Evolutionary conservation across 306 rosid genomes (phyloP).

Genomic region (Datisca glomerata): DNA sequence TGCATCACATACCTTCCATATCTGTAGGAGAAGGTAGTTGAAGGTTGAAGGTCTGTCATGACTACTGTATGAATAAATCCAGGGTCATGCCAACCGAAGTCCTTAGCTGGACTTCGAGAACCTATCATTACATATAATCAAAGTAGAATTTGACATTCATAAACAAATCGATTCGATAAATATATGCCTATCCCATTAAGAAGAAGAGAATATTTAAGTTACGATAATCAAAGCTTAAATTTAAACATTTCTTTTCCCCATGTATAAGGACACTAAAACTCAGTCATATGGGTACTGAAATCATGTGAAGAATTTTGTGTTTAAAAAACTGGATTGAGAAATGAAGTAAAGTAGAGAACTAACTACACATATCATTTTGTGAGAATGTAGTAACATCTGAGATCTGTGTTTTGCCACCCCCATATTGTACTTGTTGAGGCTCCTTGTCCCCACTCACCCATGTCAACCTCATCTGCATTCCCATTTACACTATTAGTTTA

Average conservation of each 20-base stretch:
- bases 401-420: slow-evolving; percentile 28
- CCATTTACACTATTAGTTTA: background rate
- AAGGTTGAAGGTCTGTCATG: slow-evolving; percentile 72
- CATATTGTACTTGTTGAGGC: slow-evolving; percentile 62
- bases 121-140: slow-evolving; percentile 15
- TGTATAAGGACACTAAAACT: background rate
- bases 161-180: background rate
- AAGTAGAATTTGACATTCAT: background rate
- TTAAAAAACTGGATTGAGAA: too few species aligned
- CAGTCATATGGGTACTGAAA: background rate
- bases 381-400: slow-evolving; percentile 62
- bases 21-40: slow-evolving; percentile 39
- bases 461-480: slow-evolving; percentile 60
- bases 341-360: slow-evolving; percentile 24
- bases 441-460: slow-evolving; percentile 79
- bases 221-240: too few species aligned
- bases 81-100: slow-evolving; percentile 97
- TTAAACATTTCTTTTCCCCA: too few species aligned
- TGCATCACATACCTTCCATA: slow-evolving; percentile 59
- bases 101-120: slow-evolving; percentile 72
- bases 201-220: too few species aligned
- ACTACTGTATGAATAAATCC: slow-evolving; percentile 82
- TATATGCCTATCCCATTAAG: too few species aligned
- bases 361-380: slow-evolving; percentile 67
- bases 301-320: too few species aligned